Percentiles rank a stretch among this genome's conserved stretches.
Conservation (phyloP, 2,329 filamentous ascomycete species). For the Xylaria arbuscula region DNA sequence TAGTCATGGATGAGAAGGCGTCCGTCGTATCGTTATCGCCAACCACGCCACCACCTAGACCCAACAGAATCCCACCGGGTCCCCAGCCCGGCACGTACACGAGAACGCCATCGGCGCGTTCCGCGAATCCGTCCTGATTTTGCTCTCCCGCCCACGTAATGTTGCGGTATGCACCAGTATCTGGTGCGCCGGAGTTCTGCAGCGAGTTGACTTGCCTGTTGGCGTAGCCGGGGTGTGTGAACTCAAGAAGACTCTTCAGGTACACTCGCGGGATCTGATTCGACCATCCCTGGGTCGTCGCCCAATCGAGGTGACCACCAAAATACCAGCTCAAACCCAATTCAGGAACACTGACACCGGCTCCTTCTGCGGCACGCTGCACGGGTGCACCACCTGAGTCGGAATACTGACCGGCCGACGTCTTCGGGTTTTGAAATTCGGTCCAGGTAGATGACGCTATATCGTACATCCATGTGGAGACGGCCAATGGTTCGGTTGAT, state of each 20-base stretch:
- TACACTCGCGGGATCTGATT: conserved; percentile 72
- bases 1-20: conserved; percentile 68
- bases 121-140: conserved; percentile 72
- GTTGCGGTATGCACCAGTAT: conserved; percentile 75
- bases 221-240: conserved; percentile 75
- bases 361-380: conserved; percentile 78
- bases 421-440: conserved; percentile 70
- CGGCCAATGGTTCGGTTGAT: conserved; percentile 65
- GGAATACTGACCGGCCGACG: conserved; percentile 72
- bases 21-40: conserved; percentile 57
- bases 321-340: conserved; percentile 82
- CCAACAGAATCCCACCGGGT: conserved; percentile 74
- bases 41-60: conserved; percentile 74
- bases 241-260: conserved; percentile 79
- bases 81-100: conserved; percentile 82
- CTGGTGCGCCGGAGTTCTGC: conserved; percentile 65
- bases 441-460: conserved; percentile 70
- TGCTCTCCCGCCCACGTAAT: conserved; percentile 79
- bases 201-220: conserved; percentile 72
- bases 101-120: conserved; percentile 78
- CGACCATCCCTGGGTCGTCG: conserved; percentile 73
- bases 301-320: conserved; percentile 76
- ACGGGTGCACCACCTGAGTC: conserved; percentile 66
- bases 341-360: conserved; percentile 77
- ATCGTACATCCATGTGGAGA: conserved; percentile 77